These are phyloP conservation scores for Glycine tomentella DNA, from an alignment of 306 rosid genomes.

Conservation along the genomic window DNA sequence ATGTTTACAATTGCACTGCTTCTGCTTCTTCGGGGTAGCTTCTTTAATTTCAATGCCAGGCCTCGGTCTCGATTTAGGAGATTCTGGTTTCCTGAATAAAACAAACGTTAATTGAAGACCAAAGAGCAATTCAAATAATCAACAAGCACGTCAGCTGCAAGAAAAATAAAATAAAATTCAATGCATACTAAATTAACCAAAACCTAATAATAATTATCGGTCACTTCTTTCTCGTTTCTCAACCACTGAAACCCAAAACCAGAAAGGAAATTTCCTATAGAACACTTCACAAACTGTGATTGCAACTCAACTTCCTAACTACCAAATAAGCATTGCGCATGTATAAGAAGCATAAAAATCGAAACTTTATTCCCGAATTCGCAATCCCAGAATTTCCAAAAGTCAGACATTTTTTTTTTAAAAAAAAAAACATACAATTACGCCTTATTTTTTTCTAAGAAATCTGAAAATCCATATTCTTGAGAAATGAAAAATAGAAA, in stretches of 20 bases:
- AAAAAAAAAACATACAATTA: not conserved
- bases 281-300: not conserved
- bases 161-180: not conserved
- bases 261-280: slow-evolving; percentile 8
- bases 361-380: not conserved
- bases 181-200: slow-evolving; percentile 24
- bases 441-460: not conserved
- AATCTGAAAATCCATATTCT: slow-evolving; percentile 17
- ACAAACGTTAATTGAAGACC: slow-evolving; percentile 36
- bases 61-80: slow-evolving; percentile 84
- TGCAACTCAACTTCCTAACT: slow-evolving; percentile 33
- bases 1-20: slow-evolving; percentile 96
- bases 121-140: slow-evolving; percentile 13
- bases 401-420: slow-evolving; percentile 5
- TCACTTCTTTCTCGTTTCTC: slow-evolving; percentile 42
- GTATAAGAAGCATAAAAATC: not conserved
- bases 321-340: not conserved
- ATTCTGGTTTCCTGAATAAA: slow-evolving; percentile 85
- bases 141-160: not conserved
- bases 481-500: not conserved
- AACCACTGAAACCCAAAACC: slow-evolving; percentile 19
- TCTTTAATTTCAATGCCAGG: slow-evolving; percentile 76
- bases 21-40: slow-evolving; percentile 92
- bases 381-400: slow-evolving; percentile 29
- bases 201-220: slow-evolving; percentile 21